Base-by-base conservation (phyloP, 495 filamentous ascomycete genomes). In the Aspergillus bertholletiae region DNA sequence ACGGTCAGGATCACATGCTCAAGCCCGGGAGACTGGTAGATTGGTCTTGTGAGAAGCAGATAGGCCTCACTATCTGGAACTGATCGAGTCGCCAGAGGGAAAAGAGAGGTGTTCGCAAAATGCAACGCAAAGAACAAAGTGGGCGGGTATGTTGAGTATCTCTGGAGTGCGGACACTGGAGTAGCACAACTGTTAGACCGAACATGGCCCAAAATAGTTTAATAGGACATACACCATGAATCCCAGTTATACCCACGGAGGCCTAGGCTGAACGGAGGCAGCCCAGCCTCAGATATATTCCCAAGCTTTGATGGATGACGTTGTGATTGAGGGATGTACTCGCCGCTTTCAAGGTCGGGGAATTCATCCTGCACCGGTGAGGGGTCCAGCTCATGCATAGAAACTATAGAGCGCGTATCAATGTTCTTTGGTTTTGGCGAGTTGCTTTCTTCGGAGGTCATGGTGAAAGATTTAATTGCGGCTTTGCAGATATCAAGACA, bases 141-240 rank as follows among this genome's bases (percentile, higher is more conserved):
- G 66, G 96, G 91, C 35, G 88, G 85, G 69, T 96, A 96, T 61
- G 87, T 87, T 13, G 89, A 92, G 77, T 94, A 96, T 67, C 80
- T 84, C 65, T 96, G 92, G 26, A 92, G 74, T 43, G 88, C 86
- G 21, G 80, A 80, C 58, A 96, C 90, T 96, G 63, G 52, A 50
- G 17, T 9, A n/a, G 7, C 27, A 6, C 13, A n/a, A 24, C n/a
- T n/a, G 13, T 37, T 15, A 37, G 34, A 12, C 17, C 13, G 7
- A 28, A 26, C 7, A 23, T 27, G 41, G 20, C 30, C 2, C 23
- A 20, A 9, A 15, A 34, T 37, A 17, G 12, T 34, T 58, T 46
- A 54, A 61, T 23, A 35, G 32, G 40, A 66, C 77, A 27, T 74
- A 88, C 84, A 71, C 73, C 86, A 84, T 60, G 78, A 83, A 66